Base-by-base conservation (phyloP, 345 rosid species). In the Euphorbia tirucalli region DNA sequence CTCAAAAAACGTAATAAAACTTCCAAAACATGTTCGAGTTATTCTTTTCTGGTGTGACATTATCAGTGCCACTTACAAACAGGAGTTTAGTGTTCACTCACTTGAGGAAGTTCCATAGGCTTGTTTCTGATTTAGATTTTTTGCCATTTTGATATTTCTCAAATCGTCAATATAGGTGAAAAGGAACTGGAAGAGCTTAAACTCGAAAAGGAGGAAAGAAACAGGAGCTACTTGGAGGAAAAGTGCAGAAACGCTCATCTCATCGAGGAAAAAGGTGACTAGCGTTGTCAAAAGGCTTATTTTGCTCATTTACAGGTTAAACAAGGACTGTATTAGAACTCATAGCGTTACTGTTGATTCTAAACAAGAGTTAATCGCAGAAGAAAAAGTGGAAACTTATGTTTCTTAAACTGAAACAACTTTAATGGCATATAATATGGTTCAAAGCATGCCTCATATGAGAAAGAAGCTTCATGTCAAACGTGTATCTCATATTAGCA, bases 231-330 rank as follows among this genome's bases (percentile, higher is more conserved):
- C 75, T 70, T 30, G 19, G 84, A 83, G 74, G 97, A 92, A 71
- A 75, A 72, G 63, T 30, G 70, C 73, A 81, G 77, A 77, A 78
- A 75, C 28, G 68, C 82, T 41, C 76, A 49, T 69, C 87, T 90
- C 82, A 76, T 89, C 13, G 84, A 86, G 50, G 89, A 90, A 67
- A 90, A 88, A 85, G 97, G 99, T 89, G 73, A 69, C 25, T 65
- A 24, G 27, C 22, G 43, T 52, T 54, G 13, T 65, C 46, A 61
- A 48, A 39, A 22, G 56, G 66, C 35, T 65, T 68, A 61, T 19
- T 22, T 35, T 19, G 49, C 21, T 69, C 19, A 41, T 73, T 59
- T 31, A 21, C 61, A 66, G 30, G 35, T 32, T 18, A 50, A 39
- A 15, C 48, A 19, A 73, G 50, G 32, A 35, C 18, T 31, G 14